Conservation (phyloP, 2,329 filamentous ascomycete genomes). For the Fusarium avenaceum region DNA sequence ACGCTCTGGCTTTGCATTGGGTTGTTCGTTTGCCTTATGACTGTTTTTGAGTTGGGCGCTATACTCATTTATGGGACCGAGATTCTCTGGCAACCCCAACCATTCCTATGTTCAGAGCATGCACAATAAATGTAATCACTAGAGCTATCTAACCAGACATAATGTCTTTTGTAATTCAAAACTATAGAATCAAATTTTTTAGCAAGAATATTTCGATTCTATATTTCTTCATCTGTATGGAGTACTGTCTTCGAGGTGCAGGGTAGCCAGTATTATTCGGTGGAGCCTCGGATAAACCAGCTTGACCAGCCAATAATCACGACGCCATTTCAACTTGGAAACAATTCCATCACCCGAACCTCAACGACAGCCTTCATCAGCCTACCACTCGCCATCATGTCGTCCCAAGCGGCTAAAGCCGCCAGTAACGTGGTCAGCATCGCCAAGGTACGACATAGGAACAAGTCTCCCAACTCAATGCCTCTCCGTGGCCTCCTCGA, state of each 20-base stretch:
- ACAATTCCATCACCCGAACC: constrained; percentile 46
- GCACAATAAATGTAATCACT: too few relatives aligned
- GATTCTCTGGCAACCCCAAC: too few relatives aligned
- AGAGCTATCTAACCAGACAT: too few relatives aligned
- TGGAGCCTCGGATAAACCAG: constrained; percentile 48
- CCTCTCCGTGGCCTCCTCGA: constrained; percentile 38
- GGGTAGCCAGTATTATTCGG: constrained; percentile 40
- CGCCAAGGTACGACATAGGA: constrained; percentile 64
- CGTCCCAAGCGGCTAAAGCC: constrained; percentile 71
- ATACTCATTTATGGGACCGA: too few relatives aligned
- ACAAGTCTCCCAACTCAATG: constrained; percentile 23
- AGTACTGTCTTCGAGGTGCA: neutral
- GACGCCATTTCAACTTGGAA: constrained; percentile 50
- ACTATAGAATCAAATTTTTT: too few relatives aligned
- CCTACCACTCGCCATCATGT: constrained; percentile 63
- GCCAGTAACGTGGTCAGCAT: constrained; percentile 68
- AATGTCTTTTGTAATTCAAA: neutral
- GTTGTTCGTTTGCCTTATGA: too few relatives aligned
- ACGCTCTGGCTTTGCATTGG: too few relatives aligned
- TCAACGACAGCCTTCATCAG: constrained; percentile 44
- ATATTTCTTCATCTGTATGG: neutral
- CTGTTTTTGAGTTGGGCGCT: too few relatives aligned
- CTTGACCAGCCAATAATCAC: constrained; percentile 46
- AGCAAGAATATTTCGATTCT: neutral
- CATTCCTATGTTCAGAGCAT: too few relatives aligned